phyloP scores from a whole-genome alignment of 441 rosid species.

The Euphorbia celastroides region DNA sequence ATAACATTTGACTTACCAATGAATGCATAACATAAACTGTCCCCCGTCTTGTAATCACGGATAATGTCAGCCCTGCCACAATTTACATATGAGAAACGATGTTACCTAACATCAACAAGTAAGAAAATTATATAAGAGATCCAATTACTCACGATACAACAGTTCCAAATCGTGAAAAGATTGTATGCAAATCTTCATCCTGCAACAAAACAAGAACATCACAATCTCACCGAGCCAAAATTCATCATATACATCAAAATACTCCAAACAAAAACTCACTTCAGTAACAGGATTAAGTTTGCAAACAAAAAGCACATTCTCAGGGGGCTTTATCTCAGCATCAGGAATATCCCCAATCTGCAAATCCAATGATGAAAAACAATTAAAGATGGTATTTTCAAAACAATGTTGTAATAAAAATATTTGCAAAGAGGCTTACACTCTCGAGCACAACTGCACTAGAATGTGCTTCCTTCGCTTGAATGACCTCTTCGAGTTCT shows the following conservation, averaged over 20 bases:
- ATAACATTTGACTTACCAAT: conserved; percentile 51
- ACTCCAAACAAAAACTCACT: conserved; percentile 38
- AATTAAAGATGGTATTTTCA: conserved; percentile 10
- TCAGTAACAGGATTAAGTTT: conserved; percentile 97
- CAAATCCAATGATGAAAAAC: conserved; percentile 18
- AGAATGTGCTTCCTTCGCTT: conserved; percentile 79
- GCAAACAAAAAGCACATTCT: conserved; percentile 93
- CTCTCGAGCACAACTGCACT: conserved; percentile 98
- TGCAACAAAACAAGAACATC: conserved; percentile 32
- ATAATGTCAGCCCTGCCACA: conserved; percentile 83
- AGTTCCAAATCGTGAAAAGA: conserved; percentile 95
- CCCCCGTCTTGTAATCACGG: conserved; percentile 96
- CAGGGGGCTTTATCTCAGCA: conserved; percentile 96
- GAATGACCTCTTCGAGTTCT: conserved; percentile 79
- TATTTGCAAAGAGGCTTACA: conserved; percentile 41
- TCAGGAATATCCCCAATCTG: conserved; percentile 98
- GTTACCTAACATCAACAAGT: conserved; percentile 1
- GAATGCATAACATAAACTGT: conserved; percentile 93
- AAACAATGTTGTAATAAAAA: conserved; percentile 16
- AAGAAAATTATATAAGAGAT: not conserved
- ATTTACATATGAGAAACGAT: conserved; percentile 15
- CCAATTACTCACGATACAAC: conserved; percentile 61
- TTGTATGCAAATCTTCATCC: conserved; percentile 98
- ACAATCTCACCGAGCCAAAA: conserved; percentile 3
- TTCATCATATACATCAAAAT: conserved; percentile 1